Evolutionary conservation across 2,329 filamentous ascomycete species (phyloP).

Genomic region (Aspergillus sp.): DNA sequence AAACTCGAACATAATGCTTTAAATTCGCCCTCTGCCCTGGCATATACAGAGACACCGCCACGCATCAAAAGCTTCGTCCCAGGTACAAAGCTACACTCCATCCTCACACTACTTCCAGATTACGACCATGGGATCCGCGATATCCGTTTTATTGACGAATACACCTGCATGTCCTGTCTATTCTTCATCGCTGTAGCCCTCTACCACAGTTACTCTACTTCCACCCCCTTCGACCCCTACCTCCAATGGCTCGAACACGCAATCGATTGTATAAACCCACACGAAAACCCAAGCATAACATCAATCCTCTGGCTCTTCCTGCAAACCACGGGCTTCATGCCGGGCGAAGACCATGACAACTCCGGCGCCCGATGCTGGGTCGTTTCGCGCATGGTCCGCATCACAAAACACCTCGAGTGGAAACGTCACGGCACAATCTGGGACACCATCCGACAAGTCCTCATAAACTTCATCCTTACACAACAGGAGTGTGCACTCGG

Average conservation of each 20-base stretch:
- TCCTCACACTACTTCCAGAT: constrained; percentile 30
- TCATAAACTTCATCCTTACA: constrained; percentile 27
- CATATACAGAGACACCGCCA: background rate
- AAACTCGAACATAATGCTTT: constrained; percentile 24
- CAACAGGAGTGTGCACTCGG: constrained; percentile 33
- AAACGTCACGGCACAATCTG: constrained; percentile 28
- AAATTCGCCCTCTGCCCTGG: constrained; percentile 12
- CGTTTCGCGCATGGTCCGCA: constrained; percentile 32
- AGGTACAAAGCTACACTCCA: constrained; percentile 26
- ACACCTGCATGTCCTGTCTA: constrained; percentile 32
- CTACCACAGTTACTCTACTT: constrained; percentile 27
- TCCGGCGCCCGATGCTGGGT: constrained; percentile 32
- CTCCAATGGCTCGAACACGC: constrained; percentile 28
- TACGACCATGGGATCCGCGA: constrained; percentile 34
- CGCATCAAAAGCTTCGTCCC: constrained; percentile 22
- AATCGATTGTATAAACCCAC: constrained; percentile 24
- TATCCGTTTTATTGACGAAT: constrained; percentile 34
- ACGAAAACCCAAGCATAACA: constrained; percentile 29
- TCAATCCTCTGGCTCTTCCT: constrained; percentile 33
- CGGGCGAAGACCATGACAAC: constrained; percentile 19
- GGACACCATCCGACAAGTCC: constrained; percentile 26
- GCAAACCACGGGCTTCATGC: constrained; percentile 27
- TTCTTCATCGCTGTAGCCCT: constrained; percentile 31
- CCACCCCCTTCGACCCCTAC: constrained; percentile 28
- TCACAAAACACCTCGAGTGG: constrained; percentile 33